phyloP scores from a whole-genome alignment of 768 basidiomycete species.

The Lactifluus subvellereus region DNA sequence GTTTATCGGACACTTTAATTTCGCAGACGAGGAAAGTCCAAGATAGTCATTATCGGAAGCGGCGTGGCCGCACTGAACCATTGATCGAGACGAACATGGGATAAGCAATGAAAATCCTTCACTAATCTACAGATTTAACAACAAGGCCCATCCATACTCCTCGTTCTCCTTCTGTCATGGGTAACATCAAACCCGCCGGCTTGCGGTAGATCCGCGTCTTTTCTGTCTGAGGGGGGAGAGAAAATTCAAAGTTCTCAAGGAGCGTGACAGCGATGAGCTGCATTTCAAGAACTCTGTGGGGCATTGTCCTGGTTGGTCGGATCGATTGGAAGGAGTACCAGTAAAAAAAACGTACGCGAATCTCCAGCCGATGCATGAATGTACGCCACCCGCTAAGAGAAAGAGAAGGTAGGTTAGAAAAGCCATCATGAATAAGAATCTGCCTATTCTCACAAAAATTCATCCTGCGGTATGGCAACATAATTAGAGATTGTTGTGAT shows the following conservation, averaged over 20 bases:
- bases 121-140: not conserved
- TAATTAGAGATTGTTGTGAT: too few relatives aligned
- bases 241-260: slow-evolving; percentile 9
- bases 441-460: not conserved
- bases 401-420: too few relatives aligned
- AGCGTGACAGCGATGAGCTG: not conserved
- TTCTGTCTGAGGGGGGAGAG: slow-evolving; percentile 1
- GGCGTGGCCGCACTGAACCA: too few relatives aligned
- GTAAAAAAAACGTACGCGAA: not conserved
- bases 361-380: slow-evolving; percentile 6
- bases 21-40: too few relatives aligned
- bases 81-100: too few relatives aligned
- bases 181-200: not conserved
- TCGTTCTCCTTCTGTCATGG: not conserved
- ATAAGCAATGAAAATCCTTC: not conserved
- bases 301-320: too few relatives aligned
- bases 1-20: too few relatives aligned
- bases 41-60: too few relatives aligned
- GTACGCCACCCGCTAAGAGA: not conserved
- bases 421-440: not conserved
- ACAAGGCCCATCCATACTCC: slow-evolving; percentile 5
- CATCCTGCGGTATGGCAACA: not conserved
- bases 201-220: slow-evolving; percentile 2
- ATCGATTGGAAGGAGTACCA: not conserved
- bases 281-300: not conserved